Conservation (phyloP, 202 grass and related monocot genomes). For the Panicum virgatum region DNA sequence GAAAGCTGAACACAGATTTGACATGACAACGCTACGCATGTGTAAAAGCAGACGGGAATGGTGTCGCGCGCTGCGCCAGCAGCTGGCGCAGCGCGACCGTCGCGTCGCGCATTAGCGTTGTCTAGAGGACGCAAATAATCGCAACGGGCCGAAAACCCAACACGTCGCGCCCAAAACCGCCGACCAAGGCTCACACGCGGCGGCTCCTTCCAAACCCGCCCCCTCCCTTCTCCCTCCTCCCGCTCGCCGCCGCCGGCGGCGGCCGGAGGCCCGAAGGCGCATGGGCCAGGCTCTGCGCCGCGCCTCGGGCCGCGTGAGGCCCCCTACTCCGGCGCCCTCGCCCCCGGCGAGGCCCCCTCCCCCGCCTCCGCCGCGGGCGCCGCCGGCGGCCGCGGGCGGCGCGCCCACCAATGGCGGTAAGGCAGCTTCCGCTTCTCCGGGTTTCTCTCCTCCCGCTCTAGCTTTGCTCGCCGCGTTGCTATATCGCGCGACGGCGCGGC, state of each 20-base stretch:
- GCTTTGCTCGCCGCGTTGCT: neutral
- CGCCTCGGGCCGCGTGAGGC: no score
- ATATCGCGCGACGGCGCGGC: neutral
- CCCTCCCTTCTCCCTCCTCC: neutral
- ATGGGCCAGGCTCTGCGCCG: constrained; percentile 86
- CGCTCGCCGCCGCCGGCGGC: neutral
- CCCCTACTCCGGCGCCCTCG: constrained; percentile 33
- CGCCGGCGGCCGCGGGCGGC: constrained; percentile 15
- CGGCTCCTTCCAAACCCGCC: constrained; percentile 1
- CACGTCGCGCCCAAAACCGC: constrained; percentile 20
- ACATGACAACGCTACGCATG: no score
- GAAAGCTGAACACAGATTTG: no score
- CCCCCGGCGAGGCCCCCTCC: constrained; percentile 28
- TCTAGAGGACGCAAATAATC: no score
- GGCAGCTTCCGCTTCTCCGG: neutral
- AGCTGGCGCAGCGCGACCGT: no score
- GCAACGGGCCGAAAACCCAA: constrained; percentile 21
- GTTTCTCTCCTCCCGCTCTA: neutral
- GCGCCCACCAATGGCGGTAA: constrained; percentile 44
- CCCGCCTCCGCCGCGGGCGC: constrained; percentile 14
- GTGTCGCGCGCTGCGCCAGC: no score
- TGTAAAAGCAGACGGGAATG: no score
- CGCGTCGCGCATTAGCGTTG: no score
- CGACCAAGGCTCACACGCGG: constrained; percentile 28
- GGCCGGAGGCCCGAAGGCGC: neutral